Evolutionary conservation across 768 basidiomycete genomes (phyloP), one percentile per base, ranked within the genome.

Genomic region (Austroboletus eburneus): DNA sequence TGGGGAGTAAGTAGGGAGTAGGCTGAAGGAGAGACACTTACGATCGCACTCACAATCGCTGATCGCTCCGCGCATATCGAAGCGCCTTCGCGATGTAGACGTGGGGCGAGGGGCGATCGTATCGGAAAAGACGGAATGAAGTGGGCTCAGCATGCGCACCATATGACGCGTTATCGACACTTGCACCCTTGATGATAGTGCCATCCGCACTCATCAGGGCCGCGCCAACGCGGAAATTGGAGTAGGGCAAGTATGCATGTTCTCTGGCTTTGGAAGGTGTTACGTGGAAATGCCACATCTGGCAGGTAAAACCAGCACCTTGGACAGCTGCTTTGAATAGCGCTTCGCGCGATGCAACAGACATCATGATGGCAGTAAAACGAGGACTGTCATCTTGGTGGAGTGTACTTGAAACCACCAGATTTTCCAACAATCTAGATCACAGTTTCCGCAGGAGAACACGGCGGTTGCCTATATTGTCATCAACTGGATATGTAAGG

Each of bases 51-150:
- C 14, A 91, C 85, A 41, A 97, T 73, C 0, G 92, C 93, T 0
- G 93, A 92, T 17, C 89, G 72, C 64, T 98, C 95, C 1, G 94
- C 94, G 54, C 95, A 97, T 39, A 93, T 93, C 0, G 86, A 83
- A 1, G 80, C 91, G 17, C 92, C 91, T 95, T 33, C 3, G 17
- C 32, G 16, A 27, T 27, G 10, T 27, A 27, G 25, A 32, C 4
- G 30, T 32, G 4, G 30, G 5, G 24, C 18, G 17, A 12, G 34
- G 27, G 16, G 32, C n/a, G 38, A 40, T 13, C 22, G 16, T 9
- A 23, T 23, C 12, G 30, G 30, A 32, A 32, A 32, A 13, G 30
- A 32, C 8, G 30, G 12, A 9, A 4, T 4, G 30, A 32, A 4
- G 13, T 9, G 12, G 3, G 5, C 12, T 27, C 7, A n/a, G 33